These are phyloP conservation scores for Colletotrichum sublineola DNA, from an alignment of 2,329 filamentous ascomycete species.

Conservation along the genomic window DNA sequence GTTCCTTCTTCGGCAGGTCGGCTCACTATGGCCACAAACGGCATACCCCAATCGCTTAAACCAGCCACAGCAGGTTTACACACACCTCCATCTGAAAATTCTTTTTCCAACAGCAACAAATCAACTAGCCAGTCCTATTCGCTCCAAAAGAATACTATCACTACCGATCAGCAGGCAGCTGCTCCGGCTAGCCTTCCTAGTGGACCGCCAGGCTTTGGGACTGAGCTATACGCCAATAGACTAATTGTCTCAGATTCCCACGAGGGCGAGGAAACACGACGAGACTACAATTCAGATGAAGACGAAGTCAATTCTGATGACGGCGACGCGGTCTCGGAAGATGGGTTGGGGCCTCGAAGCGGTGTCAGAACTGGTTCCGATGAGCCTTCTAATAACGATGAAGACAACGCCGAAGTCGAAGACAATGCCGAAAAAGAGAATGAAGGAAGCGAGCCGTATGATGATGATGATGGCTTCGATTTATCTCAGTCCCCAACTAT, in stretches of 20 bases:
- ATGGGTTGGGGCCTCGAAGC: background rate
- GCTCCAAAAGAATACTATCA: background rate
- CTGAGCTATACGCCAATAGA: background rate
- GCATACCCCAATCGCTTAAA: background rate
- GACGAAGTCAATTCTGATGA: conserved; percentile 39
- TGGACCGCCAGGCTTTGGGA: no score
- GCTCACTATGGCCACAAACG: background rate
- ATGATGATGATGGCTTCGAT: background rate
- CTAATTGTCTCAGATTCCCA: background rate
- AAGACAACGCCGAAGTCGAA: background rate
- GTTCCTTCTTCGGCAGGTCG: background rate
- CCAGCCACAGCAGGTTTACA: background rate
- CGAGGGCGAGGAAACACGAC: background rate
- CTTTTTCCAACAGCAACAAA: background rate
- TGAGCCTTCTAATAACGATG: background rate
- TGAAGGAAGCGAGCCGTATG: background rate
- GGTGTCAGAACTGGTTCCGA: background rate
- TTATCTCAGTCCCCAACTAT: background rate
- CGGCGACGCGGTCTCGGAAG: conserved; percentile 1
- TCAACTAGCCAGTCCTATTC: background rate
- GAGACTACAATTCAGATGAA: conserved; percentile 25
- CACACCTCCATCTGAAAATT: background rate
- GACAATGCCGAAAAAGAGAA: background rate
- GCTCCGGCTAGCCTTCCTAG: background rate
- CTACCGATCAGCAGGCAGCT: background rate